Conservation (phyloP, 176 grass and related monocot species). For the Eragrostis nindensis region DNA sequence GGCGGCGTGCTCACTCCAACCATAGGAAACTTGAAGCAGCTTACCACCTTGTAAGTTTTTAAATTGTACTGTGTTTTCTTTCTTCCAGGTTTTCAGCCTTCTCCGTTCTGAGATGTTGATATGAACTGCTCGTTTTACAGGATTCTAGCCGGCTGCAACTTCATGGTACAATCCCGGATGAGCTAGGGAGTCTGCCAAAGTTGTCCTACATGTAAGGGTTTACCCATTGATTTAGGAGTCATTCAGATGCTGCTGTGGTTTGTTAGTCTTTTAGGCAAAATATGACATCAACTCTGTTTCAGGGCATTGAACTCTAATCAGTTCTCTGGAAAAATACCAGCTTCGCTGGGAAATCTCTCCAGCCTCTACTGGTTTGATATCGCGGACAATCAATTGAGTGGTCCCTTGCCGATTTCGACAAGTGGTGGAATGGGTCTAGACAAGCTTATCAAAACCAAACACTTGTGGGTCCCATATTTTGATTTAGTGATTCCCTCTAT, state of each 20-base stretch:
- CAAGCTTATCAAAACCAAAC: conserved; percentile 68
- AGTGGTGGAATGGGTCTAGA: conserved; percentile 64
- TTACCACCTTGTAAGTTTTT: conserved; percentile 71
- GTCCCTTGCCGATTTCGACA: conserved; percentile 75
- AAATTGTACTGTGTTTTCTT: background rate
- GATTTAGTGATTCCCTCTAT: conserved; percentile 9
- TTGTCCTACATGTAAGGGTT: conserved; percentile 72
- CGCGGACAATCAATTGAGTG: conserved; percentile 72
- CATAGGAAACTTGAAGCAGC: conserved; percentile 82
- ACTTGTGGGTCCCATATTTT: conserved; percentile 74
- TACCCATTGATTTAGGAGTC: background rate
- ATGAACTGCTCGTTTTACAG: conserved; percentile 43
- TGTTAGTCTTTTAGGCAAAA: background rate
- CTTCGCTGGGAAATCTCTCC: conserved; percentile 81
- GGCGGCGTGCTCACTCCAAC: conserved; percentile 55
- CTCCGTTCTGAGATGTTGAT: background rate
- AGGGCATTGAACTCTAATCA: conserved; percentile 88
- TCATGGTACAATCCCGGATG: conserved; percentile 69
- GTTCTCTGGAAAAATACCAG: conserved; percentile 79
- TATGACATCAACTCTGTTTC: conserved; percentile 36
- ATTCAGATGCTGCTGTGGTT: background rate
- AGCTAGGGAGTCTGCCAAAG: conserved; percentile 66
- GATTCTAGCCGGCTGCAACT: conserved; percentile 82
- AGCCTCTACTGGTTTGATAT: conserved; percentile 91
- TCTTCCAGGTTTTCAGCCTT: background rate